phyloP scores from a whole-genome alignment of 208 protist genomes.

The Leishmania tarentolae region DNA sequence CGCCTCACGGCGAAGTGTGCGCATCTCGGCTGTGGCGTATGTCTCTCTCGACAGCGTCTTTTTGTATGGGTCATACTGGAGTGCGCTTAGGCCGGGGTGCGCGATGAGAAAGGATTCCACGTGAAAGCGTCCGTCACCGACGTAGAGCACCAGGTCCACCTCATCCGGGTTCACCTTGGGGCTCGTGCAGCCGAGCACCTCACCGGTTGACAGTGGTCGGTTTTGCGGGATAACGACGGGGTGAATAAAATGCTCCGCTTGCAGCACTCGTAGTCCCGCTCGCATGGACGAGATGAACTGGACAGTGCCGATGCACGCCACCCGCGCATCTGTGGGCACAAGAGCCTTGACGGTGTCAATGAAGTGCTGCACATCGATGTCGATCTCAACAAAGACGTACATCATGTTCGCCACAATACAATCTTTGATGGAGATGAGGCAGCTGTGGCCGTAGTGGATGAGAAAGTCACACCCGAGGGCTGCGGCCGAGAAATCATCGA shows the following conservation, averaged over 20 bases:
- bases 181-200: conserved; percentile 98
- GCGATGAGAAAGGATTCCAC: conserved; percentile 98
- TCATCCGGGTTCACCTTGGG: conserved; percentile 84
- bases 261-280: conserved; percentile 73
- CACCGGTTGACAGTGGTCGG: conserved; percentile 96
- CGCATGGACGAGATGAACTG: conserved; percentile 97
- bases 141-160: conserved; percentile 91
- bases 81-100: conserved; percentile 93
- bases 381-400: conserved; percentile 99
- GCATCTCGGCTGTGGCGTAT: conserved; percentile 96
- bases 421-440: conserved; percentile 94
- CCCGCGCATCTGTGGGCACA: conserved; percentile 66
- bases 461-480: conserved; percentile 97
- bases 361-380: conserved; percentile 97
- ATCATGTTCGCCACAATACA: conserved; percentile 94
- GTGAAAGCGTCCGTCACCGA: conserved; percentile 99
- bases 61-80: conserved; percentile 97
- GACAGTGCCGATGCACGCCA: conserved; percentile 96
- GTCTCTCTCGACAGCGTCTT: conserved; percentile 93
- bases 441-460: conserved; percentile 99
- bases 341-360: conserved; percentile 94
- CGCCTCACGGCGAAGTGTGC: conserved; percentile 74
- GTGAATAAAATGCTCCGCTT: conserved; percentile 72
- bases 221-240: conserved; percentile 94
- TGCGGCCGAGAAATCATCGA: conserved; percentile 97